phyloP scores from a whole-genome alignment of 768 basidiomycete species.

The Pleurotus djamor region DNA sequence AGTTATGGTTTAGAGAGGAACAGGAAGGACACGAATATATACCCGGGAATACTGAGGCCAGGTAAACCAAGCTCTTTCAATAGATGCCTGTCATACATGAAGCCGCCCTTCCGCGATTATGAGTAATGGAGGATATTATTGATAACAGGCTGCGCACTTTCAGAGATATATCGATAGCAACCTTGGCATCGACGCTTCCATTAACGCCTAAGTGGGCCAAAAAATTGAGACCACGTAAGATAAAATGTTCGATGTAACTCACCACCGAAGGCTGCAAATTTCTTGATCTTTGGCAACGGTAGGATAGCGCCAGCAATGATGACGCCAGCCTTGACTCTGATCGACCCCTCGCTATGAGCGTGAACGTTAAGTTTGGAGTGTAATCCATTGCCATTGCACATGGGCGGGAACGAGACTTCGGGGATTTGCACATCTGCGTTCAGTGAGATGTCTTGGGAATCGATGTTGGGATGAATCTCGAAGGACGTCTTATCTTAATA shows the following conservation, averaged over 20 bases:
- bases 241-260: background rate
- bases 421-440: slow-evolving; percentile 9
- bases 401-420: background rate
- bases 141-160: slow-evolving; percentile 14
- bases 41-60: slow-evolving; percentile 27
- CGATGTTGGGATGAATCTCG: slow-evolving; percentile 7
- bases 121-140: background rate
- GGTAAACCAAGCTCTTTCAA: slow-evolving; percentile 30
- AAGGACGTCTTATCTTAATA: slow-evolving; percentile 2
- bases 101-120: slow-evolving; percentile 14
- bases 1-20: background rate
- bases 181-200: slow-evolving; percentile 23
- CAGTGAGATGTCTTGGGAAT: slow-evolving; percentile 9
- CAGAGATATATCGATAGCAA: slow-evolving; percentile 20
- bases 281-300: slow-evolving; percentile 23
- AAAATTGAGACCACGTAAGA: background rate
- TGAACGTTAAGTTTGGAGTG: background rate
- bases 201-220: slow-evolving; percentile 12
- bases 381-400: background rate
- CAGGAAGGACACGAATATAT: background rate
- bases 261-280: slow-evolving; percentile 22
- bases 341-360: background rate
- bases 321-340: slow-evolving; percentile 22
- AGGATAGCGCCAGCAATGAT: slow-evolving; percentile 16
- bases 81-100: slow-evolving; percentile 23